A percentile compares a stretch with the other conserved stretches of the same genome.
These are phyloP conservation scores for Solanum dulcamara DNA, from an alignment of 257 asterid species.

Conservation along the genomic window DNA sequence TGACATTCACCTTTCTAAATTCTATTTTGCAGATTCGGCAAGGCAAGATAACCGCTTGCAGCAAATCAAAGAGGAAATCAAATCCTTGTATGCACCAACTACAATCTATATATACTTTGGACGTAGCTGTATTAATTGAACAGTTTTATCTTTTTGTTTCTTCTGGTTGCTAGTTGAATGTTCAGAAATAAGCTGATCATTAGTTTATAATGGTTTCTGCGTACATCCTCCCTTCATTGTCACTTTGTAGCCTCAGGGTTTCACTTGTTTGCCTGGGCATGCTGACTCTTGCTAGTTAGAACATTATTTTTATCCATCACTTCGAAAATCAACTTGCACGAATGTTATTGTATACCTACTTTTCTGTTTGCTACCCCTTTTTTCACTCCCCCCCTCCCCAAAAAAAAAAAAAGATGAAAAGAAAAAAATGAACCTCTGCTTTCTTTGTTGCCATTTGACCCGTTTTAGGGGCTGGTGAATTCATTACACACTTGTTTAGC, in stretches of 20 bases:
- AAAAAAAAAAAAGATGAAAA: background rate
- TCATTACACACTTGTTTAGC: background rate
- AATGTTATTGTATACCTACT: background rate
- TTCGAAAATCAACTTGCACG: background rate
- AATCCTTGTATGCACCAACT: conserved; percentile 52
- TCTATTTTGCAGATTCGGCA: conserved; percentile 34
- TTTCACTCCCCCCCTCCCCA: background rate
- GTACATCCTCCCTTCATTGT: background rate
- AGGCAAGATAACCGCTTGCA: conserved; percentile 56
- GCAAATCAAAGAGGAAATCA: conserved; percentile 69
- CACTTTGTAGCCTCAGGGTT: background rate
- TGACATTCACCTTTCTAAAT: background rate
- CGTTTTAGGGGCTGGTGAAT: background rate
- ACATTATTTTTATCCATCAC: background rate
- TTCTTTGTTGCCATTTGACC: background rate
- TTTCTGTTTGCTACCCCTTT: background rate
- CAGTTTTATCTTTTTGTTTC: background rate
- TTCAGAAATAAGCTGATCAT: background rate
- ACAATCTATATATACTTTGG: background rate
- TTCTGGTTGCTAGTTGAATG: background rate
- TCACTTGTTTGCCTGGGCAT: background rate
- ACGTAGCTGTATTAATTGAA: background rate
- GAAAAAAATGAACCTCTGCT: background rate
- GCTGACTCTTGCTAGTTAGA: background rate
- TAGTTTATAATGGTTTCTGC: background rate